Conservation (phyloP, 1,284 basidiomycete species). For the Malassezia restricta region DNA sequence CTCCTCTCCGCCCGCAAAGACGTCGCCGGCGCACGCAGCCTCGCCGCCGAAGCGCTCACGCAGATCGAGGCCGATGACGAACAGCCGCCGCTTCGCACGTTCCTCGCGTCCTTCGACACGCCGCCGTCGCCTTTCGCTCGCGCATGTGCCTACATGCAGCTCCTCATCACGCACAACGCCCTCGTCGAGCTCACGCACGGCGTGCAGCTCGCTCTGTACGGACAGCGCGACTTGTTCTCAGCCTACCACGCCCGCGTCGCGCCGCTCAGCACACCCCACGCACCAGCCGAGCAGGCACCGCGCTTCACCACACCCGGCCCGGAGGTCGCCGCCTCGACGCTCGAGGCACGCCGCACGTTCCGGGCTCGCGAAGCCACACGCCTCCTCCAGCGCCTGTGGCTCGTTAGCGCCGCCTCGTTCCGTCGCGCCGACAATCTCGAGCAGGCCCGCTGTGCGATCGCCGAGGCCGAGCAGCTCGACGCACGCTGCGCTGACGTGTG, state of each 20-base stretch:
- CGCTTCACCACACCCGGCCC: slow-evolving; percentile 1
- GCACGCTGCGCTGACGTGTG: slow-evolving; percentile 77
- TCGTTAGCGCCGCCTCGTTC: slow-evolving; percentile 87
- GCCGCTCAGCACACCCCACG: not conserved
- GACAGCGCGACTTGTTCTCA: slow-evolving; percentile 72
- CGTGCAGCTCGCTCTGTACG: slow-evolving; percentile 65
- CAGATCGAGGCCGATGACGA: slow-evolving; percentile 37
- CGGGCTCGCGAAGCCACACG: slow-evolving; percentile 19
- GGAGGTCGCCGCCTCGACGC: slow-evolving; percentile 20
- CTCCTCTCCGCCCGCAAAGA: slow-evolving; percentile 67
- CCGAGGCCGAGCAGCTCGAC: slow-evolving; percentile 84
- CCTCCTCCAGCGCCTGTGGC: slow-evolving; percentile 72
- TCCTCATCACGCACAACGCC: slow-evolving; percentile 74
- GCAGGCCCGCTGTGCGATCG: slow-evolving; percentile 76
- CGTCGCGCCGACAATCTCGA: slow-evolving; percentile 75
- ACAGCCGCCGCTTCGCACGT: slow-evolving; percentile 17
- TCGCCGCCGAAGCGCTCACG: slow-evolving; percentile 57
- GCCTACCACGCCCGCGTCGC: slow-evolving; percentile 53
- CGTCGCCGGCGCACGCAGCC: slow-evolving; percentile 64
- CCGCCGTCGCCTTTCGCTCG: slow-evolving; percentile 56
- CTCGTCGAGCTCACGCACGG: slow-evolving; percentile 75
- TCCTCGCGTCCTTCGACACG: slow-evolving; percentile 50
- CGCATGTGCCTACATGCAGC: slow-evolving; percentile 67
- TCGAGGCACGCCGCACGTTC: slow-evolving; percentile 14
- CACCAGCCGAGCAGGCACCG: not conserved